Conservation (phyloP, 345 rosid species). For the Excoecaria agallocha region DNA sequence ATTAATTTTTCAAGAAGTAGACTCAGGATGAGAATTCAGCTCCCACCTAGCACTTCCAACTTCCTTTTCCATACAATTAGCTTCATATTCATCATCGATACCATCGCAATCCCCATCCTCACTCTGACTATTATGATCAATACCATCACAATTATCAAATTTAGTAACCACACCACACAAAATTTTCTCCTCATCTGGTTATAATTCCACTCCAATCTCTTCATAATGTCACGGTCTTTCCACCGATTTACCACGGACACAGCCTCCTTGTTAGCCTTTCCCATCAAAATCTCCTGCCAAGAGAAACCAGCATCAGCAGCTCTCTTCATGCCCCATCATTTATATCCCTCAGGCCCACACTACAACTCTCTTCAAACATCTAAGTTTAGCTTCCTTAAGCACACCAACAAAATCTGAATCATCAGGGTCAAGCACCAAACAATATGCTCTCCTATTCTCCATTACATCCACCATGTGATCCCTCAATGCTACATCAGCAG, state of each 20-base stretch:
- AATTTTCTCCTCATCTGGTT: constrained; percentile 35
- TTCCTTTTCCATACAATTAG: constrained; percentile 23
- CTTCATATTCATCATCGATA: constrained; percentile 22
- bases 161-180: neutral
- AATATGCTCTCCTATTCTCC: constrained; percentile 69
- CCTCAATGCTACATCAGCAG: neutral
- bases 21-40: constrained; percentile 45
- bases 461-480: constrained; percentile 66
- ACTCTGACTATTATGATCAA: constrained; percentile 23
- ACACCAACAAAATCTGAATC: constrained; percentile 71
- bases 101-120: constrained; percentile 25
- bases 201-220: constrained; percentile 74
- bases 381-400: constrained; percentile 65
- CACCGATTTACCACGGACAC: constrained; percentile 63
- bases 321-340: constrained; percentile 64
- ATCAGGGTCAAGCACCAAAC: constrained; percentile 78
- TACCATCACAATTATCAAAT: neutral
- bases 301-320: constrained; percentile 72
- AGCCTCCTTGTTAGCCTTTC: constrained; percentile 86
- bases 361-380: constrained; percentile 76
- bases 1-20: neutral
- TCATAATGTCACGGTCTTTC: constrained; percentile 67
- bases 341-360: constrained; percentile 81
- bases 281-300: constrained; percentile 78
- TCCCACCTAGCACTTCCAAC: constrained; percentile 66